phyloP scores from a whole-genome alignment of 495 filamentous ascomycete species.

The Delitschia confertaspora region DNA sequence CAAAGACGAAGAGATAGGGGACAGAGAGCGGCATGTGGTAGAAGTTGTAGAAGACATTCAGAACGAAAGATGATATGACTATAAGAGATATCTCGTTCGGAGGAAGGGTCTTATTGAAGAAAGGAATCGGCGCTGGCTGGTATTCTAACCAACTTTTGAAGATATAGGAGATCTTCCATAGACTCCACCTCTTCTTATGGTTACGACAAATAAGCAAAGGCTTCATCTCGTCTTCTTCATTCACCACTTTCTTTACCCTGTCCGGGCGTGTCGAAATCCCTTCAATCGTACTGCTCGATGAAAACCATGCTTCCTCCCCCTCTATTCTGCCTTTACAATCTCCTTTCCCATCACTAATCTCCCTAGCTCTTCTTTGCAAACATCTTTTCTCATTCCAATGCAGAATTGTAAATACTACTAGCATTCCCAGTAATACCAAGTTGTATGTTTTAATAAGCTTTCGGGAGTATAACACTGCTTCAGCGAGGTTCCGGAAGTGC shows the following conservation, averaged over 20 bases:
- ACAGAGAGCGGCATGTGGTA: slow-evolving; percentile 40
- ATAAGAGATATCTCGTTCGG: slow-evolving; percentile 46
- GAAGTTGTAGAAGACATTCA: slow-evolving; percentile 50
- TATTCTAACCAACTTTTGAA: slow-evolving; percentile 38
- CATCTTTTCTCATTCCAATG: slow-evolving; percentile 23
- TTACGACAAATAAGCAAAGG: slow-evolving; percentile 17
- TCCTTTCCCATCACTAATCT: neutral
- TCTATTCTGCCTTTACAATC: neutral
- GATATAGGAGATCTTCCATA: slow-evolving; percentile 6
- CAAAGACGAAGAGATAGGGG: slow-evolving; percentile 45
- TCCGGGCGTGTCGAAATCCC: slow-evolving; percentile 23
- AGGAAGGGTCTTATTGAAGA: slow-evolving; percentile 46
- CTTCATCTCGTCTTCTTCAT: slow-evolving; percentile 13
- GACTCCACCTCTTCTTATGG: neutral
- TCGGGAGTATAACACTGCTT: slow-evolving; percentile 24
- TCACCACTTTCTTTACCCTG: slow-evolving; percentile 3
- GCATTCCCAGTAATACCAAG: slow-evolving; percentile 19
- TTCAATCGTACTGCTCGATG: slow-evolving; percentile 29
- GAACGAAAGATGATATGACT: slow-evolving; percentile 40
- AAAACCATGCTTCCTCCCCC: slow-evolving; percentile 19
- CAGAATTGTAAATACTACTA: slow-evolving; percentile 21
- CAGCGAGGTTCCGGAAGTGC: slow-evolving; percentile 17
- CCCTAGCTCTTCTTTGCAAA: neutral
- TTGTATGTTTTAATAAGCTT: slow-evolving; percentile 29
- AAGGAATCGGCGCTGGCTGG: slow-evolving; percentile 46